These are phyloP conservation scores for Candida pini DNA, from an alignment of 805 yeast genomes.

Conservation along the genomic window DNA sequence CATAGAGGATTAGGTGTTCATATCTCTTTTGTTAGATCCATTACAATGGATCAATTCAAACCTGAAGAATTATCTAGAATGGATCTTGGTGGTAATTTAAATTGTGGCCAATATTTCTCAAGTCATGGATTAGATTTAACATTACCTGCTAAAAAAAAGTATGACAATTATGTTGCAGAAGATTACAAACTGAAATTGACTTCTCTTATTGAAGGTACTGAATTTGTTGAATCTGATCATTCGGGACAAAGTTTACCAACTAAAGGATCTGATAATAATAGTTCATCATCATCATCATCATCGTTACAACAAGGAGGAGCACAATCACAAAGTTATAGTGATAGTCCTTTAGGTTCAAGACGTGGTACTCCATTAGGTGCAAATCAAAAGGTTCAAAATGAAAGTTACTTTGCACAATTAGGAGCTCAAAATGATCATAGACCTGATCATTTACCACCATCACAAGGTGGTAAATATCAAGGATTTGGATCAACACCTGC, in stretches of 20 bases:
- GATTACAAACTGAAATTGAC: slow-evolving; percentile 84
- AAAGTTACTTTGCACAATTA: slow-evolving; percentile 72
- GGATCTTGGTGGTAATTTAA: slow-evolving; percentile 92
- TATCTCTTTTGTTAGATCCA: slow-evolving; percentile 90
- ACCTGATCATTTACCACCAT: slow-evolving; percentile 80
- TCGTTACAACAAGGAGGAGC: too few species aligned
- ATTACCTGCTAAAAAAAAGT: slow-evolving; percentile 67
- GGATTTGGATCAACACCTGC: slow-evolving; percentile 84
- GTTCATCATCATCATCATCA: background rate
- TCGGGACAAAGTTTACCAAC: slow-evolving; percentile 38
- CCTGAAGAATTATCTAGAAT: slow-evolving; percentile 83
- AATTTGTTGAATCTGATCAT: slow-evolving; percentile 64
- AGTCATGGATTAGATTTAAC: slow-evolving; percentile 63
- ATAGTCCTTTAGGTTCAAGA: slow-evolving; percentile 4
- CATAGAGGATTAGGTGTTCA: slow-evolving; percentile 97
- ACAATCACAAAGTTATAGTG: slow-evolving; percentile 9
- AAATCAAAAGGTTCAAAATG: slow-evolving; percentile 56
- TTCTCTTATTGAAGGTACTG: slow-evolving; percentile 66
- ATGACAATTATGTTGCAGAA: slow-evolving; percentile 87
- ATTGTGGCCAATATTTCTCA: slow-evolving; percentile 61
- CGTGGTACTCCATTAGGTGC: slow-evolving; percentile 1
- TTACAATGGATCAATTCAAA: slow-evolving; percentile 98
- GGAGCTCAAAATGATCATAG: slow-evolving; percentile 69
- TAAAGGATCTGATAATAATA: slow-evolving; percentile 6
- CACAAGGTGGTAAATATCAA: slow-evolving; percentile 87